A percentile compares a stretch with the other conserved stretches of the same genome.
phyloP scores from a whole-genome alignment of 1,284 basidiomycete species.

The Irpex sp. region DNA sequence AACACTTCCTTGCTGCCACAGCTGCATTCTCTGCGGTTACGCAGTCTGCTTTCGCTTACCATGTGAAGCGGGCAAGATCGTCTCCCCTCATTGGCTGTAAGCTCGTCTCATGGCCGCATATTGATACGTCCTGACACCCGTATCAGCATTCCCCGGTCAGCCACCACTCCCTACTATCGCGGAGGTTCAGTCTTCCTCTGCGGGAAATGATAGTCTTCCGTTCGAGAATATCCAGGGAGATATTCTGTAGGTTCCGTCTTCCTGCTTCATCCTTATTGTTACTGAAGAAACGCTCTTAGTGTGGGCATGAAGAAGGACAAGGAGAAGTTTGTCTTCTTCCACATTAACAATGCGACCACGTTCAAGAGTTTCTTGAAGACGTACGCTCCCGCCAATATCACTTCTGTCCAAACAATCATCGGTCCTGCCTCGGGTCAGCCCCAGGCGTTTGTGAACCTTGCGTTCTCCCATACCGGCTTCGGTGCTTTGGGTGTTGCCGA shows the following conservation, averaged over 20 bases:
- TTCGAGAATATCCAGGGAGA: conserved; percentile 7
- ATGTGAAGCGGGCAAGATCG: background rate
- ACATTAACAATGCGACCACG: background rate
- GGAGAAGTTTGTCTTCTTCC: conserved; percentile 6
- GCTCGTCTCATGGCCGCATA: background rate
- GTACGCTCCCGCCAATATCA: conserved; percentile 4
- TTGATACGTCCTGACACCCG: background rate
- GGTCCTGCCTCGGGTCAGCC: conserved; percentile 1
- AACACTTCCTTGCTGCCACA: background rate
- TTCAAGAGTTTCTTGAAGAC: conserved; percentile 1
- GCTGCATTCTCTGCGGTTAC: background rate
- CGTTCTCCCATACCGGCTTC: conserved; percentile 2
- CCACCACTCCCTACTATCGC: conserved; percentile 1
- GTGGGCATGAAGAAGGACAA: background rate
- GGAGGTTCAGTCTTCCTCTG: background rate
- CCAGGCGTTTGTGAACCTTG: conserved; percentile 5
- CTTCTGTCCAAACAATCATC: background rate
- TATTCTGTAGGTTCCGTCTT: conserved; percentile 1
- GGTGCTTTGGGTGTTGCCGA: conserved; percentile 1
- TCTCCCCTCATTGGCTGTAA: background rate
- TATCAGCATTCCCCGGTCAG: conserved; percentile 7
- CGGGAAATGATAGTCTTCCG: conserved; percentile 1
- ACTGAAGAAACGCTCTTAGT: background rate
- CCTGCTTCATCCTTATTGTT: background rate
- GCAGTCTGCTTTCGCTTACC: background rate